Conservation (phyloP, 129 eudicot species). For the carrot (Daucus carota) region DH1_v3.0 NC_030384.2:38341501-38342000, state of each 20-base stretch:
- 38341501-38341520: not conserved
- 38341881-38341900: not conserved
- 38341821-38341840: not conserved
- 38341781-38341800: not conserved
- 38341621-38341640: constrained; percentile 10
- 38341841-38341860: not conserved
- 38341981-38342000: not conserved
- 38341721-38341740: not conserved
- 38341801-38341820: not conserved
- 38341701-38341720: not conserved
- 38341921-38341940: not conserved
- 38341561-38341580: not conserved
- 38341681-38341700: constrained; percentile 32
- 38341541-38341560: constrained; percentile 8
- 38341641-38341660: constrained; percentile 20
- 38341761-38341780: not conserved
- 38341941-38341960: not conserved
- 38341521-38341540: constrained; percentile 9
- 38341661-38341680: constrained; percentile 8
- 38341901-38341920: not conserved
- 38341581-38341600: not conserved
- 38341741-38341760: not conserved
- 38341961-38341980: not conserved
- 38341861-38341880: not conserved
- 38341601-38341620: not conserved